Evolutionary conservation across 2,329 filamentous ascomycete genomes (phyloP).

Genomic region (Alternaria solani): DNA sequence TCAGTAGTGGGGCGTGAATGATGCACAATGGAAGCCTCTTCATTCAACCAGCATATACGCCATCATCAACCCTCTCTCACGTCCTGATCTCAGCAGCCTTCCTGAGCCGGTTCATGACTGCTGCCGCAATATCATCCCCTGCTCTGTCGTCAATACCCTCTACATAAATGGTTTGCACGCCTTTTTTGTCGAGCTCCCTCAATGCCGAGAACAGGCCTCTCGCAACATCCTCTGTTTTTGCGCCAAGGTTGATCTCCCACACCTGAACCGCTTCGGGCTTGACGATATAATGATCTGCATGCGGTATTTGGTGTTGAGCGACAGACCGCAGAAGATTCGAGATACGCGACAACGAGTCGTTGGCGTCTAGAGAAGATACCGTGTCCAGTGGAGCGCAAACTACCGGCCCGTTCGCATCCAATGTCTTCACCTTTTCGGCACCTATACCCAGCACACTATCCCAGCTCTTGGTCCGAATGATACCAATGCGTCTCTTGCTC

Average conservation of each 20-base stretch:
- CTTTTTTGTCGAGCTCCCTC: constrained; percentile 80
- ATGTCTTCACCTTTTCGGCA: background rate
- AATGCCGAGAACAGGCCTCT: constrained; percentile 88
- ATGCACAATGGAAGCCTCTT: background rate
- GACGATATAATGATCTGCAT: constrained; percentile 31
- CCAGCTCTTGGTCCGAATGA: constrained; percentile 50
- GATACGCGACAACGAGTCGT: constrained; percentile 9
- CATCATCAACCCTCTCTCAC: background rate
- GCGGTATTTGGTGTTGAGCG: constrained; percentile 45
- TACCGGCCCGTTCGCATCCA: constrained; percentile 13
- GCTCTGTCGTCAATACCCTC: constrained; percentile 78
- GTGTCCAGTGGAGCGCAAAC: constrained; percentile 17
- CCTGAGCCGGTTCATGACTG: constrained; percentile 61
- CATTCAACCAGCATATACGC: background rate
- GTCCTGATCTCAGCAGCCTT: constrained; percentile 55
- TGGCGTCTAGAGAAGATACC: background rate
- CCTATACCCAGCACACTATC: constrained; percentile 28
- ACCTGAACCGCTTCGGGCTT: constrained; percentile 38
- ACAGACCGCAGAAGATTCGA: constrained; percentile 49
- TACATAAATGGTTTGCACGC: constrained; percentile 85
- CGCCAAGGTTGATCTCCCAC: constrained; percentile 78
- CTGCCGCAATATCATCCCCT: constrained; percentile 82
- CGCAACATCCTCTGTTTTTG: constrained; percentile 76
- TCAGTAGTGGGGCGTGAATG: background rate
- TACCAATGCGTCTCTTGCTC: constrained; percentile 47